Evolutionary conservation across 2,329 filamentous ascomycete genomes (phyloP).

Genomic region (Ceratocystiopsis brevicomis): DNA sequence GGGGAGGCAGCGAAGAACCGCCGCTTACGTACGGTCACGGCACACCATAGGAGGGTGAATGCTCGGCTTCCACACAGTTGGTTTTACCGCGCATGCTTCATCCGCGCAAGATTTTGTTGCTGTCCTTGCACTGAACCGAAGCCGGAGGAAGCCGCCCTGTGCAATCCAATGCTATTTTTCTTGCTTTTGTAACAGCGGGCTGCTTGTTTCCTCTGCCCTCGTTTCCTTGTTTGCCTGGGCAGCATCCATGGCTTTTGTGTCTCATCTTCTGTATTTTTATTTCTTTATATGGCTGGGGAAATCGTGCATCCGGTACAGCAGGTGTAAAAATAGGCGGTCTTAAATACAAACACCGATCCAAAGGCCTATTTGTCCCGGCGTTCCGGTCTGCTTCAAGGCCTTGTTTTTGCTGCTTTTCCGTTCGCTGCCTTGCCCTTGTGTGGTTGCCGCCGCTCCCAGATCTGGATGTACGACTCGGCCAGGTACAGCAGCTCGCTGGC

Average conservation of each 20-base stretch:
- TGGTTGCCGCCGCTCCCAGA: constrained; percentile 68
- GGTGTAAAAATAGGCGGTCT: no score
- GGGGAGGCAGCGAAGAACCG: constrained; percentile 2
- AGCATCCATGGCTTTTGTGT: background rate
- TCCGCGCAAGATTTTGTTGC: constrained; percentile 1
- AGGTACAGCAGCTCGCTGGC: constrained; percentile 80
- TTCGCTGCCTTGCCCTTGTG: constrained; percentile 16
- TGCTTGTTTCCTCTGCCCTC: background rate
- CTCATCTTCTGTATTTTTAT: no score
- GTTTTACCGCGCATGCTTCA: constrained; percentile 1
- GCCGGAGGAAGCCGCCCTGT: background rate
- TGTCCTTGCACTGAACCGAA: background rate
- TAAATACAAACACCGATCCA: no score
- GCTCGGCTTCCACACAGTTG: background rate
- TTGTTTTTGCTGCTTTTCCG: background rate
- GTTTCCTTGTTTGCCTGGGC: background rate
- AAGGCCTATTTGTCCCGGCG: no score
- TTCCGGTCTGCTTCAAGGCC: no score
- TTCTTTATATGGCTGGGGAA: background rate
- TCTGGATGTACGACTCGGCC: constrained; percentile 85
- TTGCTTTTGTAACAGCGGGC: constrained; percentile 3
- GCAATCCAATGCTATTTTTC: background rate
- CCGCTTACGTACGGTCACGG: constrained; percentile 4
- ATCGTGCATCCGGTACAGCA: no score
- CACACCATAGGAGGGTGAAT: constrained; percentile 8